A percentile compares a stretch with the other conserved stretches of the same genome.
These are phyloP conservation scores for Aspergillus terreus DNA, from an alignment of 2,329 filamentous ascomycete genomes.

Conservation along the genomic window DNA sequence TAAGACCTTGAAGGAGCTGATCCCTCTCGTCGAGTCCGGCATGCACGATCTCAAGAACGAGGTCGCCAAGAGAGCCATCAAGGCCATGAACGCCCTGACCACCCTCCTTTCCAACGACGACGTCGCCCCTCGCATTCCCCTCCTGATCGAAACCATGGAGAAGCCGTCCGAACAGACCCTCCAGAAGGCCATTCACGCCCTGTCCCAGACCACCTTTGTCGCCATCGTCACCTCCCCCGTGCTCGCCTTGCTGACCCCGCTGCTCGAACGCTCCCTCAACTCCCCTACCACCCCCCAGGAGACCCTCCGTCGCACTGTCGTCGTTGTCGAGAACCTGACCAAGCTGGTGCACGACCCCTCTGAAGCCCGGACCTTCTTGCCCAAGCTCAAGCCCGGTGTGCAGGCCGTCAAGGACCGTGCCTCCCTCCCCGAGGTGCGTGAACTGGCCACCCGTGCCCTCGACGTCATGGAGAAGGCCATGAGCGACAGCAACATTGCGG, in stretches of 20 bases:
- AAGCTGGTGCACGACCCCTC: conserved; percentile 95
- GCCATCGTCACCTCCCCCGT: conserved; percentile 94
- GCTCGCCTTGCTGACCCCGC: conserved; percentile 86
- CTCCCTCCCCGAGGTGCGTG: conserved; percentile 89
- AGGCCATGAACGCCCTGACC: conserved; percentile 87
- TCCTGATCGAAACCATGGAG: conserved; percentile 92
- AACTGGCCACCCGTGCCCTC: conserved; percentile 77
- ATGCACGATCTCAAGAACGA: conserved; percentile 97
- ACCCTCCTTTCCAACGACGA: conserved; percentile 94
- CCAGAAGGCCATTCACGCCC: conserved; percentile 92
- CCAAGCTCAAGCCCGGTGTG: conserved; percentile 90
- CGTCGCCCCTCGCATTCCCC: conserved; percentile 83
- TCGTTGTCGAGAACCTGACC: conserved; percentile 96
- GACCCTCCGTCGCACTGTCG: conserved; percentile 89
- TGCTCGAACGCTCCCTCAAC: conserved; percentile 91
- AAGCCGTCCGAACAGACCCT: conserved; percentile 83
- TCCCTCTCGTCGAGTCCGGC: conserved; percentile 83
- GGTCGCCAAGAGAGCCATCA: conserved; percentile 76
- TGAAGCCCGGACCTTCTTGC: conserved; percentile 90
- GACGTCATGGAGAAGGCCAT: conserved; percentile 92
- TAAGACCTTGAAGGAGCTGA: conserved; percentile 69
- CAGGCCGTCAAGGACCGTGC: conserved; percentile 83
- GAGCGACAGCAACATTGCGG: conserved; percentile 60
- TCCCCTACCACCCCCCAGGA: conserved; percentile 88
- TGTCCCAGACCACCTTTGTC: conserved; percentile 98